Conservation (phyloP, 805 yeast species). For the Sugiyamaella chiloensis region DNA sequence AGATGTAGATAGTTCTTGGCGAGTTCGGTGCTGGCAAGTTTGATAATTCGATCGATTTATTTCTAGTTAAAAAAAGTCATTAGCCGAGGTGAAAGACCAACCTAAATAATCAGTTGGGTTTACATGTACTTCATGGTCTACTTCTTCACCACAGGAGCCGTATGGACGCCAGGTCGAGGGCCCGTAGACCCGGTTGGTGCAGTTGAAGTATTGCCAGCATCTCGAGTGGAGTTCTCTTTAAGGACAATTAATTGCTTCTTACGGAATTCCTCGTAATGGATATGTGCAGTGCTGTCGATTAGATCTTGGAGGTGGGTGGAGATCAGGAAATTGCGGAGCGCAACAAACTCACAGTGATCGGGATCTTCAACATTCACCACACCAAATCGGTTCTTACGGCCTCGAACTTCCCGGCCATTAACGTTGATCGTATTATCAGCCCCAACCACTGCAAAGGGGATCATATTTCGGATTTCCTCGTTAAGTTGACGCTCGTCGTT, state of each 20-base stretch:
- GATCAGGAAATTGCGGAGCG: conserved; percentile 88
- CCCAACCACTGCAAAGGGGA: conserved; percentile 95
- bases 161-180: conserved; percentile 2
- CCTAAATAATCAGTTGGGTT: too few relatives aligned
- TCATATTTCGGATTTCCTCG: conserved; percentile 32
- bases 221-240: conserved; percentile 60
- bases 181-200: too few relatives aligned
- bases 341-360: conserved; percentile 92
- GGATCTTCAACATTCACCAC: conserved; percentile 90
- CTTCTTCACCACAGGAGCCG: not conserved
- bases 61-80: too few relatives aligned
- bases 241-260: conserved; percentile 89
- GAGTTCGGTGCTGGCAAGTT: too few relatives aligned
- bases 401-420: conserved; percentile 78
- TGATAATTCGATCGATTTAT: too few relatives aligned
- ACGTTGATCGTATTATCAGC: conserved; percentile 73
- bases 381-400: conserved; percentile 94
- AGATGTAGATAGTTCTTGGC: too few relatives aligned
- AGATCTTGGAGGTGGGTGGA: conserved; percentile 95
- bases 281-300: conserved; percentile 83
- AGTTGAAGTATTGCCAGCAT: not conserved
- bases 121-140: not conserved
- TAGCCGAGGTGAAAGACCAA: too few relatives aligned
- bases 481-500: conserved; percentile 38
- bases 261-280: conserved; percentile 91